A percentile compares a stretch with the other conserved stretches of the same genome.
Evolutionary conservation across 352 stramenopile genomes (phyloP).

Genomic region (Phytopythium litorale): DNA sequence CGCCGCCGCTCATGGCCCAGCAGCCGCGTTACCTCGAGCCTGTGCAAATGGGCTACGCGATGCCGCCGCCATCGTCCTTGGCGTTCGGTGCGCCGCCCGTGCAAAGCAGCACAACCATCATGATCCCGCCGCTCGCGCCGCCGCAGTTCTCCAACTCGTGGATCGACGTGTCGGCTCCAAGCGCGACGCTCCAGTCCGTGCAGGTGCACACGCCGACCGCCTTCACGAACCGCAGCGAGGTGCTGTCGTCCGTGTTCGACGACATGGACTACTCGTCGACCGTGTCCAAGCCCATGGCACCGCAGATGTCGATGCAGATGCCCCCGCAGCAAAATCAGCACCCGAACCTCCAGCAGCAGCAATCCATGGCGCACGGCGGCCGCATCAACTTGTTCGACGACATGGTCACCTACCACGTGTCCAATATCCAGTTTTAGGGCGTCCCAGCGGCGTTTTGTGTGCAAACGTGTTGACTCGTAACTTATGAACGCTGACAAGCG

Average conservation of each 20-base stretch:
- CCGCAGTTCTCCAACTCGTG: conserved; percentile 1
- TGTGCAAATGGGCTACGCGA: background rate
- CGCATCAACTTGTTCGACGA: conserved; percentile 31
- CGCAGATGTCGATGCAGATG: conserved; percentile 13
- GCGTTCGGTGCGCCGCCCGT: background rate
- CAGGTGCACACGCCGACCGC: conserved; percentile 7
- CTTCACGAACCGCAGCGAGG: conserved; percentile 12
- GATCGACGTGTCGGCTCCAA: conserved; percentile 5
- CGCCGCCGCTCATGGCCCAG: background rate
- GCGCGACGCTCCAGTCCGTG: background rate
- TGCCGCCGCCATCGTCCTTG: background rate
- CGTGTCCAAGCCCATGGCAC: conserved; percentile 5
- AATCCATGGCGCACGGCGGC: background rate
- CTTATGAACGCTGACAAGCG: background rate
- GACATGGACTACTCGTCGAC: conserved; percentile 21
- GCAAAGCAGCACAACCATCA: background rate
- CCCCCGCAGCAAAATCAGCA: background rate
- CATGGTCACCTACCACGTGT: conserved; percentile 43
- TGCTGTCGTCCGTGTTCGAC: conserved; percentile 35
- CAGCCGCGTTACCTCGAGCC: background rate
- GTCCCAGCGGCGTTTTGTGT: background rate
- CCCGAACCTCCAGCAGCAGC: background rate
- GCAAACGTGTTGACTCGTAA: background rate
- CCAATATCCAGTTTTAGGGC: conserved; percentile 17
- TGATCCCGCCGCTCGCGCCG: conserved; percentile 3